These are phyloP conservation scores for Malassezia arunalokei DNA, from an alignment of 1,284 basidiomycete genomes.

Conservation along the genomic window DNA sequence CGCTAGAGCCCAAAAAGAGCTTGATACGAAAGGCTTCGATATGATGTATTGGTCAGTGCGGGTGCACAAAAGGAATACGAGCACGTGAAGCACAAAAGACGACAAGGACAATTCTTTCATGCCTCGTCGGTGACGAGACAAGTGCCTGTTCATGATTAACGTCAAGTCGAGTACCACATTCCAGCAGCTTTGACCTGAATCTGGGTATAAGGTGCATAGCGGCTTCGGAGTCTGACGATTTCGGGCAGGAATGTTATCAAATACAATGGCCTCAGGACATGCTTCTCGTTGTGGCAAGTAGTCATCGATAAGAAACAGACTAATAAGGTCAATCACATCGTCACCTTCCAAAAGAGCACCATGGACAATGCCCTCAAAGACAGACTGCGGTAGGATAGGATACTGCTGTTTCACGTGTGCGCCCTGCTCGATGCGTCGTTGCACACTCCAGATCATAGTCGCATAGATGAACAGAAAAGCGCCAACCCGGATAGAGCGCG, in stretches of 20 bases:
- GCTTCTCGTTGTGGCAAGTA: constrained; percentile 3
- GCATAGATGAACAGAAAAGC: constrained; percentile 35
- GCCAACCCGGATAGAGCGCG: constrained; percentile 30
- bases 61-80: constrained; percentile 19
- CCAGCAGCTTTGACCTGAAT: constrained; percentile 20
- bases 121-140: not conserved
- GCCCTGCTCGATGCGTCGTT: constrained; percentile 20
- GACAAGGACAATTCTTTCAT: constrained; percentile 16
- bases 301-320: constrained; percentile 23
- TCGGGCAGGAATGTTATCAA: not conserved
- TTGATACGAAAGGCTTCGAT: constrained; percentile 30
- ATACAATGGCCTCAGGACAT: not conserved
- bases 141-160: constrained; percentile 30
- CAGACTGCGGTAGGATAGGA: constrained; percentile 26
- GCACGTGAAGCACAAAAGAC: constrained; percentile 18
- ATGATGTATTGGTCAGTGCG: constrained; percentile 18
- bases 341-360: constrained; percentile 34
- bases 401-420: constrained; percentile 20
- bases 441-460: constrained; percentile 23
- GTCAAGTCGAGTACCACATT: constrained; percentile 34
- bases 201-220: constrained; percentile 9
- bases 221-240: constrained; percentile 4
- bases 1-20: constrained; percentile 32
- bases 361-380: constrained; percentile 31
- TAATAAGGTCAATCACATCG: constrained; percentile 32